These are phyloP conservation scores for Glycine latifolia DNA, from an alignment of 306 rosid genomes.

Conservation along the genomic window DNA sequence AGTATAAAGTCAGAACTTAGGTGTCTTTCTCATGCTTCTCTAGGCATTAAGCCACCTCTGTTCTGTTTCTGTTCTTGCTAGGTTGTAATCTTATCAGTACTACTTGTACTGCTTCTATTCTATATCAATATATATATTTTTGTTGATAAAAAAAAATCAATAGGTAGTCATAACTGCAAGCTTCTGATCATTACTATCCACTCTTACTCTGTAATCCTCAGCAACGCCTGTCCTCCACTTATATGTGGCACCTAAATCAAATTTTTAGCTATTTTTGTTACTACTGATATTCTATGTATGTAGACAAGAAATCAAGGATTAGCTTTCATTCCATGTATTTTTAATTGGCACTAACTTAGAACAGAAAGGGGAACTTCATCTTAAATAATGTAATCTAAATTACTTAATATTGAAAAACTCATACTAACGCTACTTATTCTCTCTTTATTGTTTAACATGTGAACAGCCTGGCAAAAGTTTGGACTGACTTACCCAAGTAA, in stretches of 20 bases:
- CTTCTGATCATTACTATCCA: neutral
- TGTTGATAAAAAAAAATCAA: no score
- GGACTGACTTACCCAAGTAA: conserved; percentile 83
- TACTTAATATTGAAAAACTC: conserved; percentile 19
- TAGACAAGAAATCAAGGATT: conserved; percentile 8
- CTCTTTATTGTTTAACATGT: conserved; percentile 29
- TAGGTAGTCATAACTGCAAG: neutral
- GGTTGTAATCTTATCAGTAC: no score
- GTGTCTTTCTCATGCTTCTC: no score
- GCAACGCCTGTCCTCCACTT: neutral
- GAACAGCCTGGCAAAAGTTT: conserved; percentile 17
- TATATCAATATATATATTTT: no score
- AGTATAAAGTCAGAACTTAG: no score
- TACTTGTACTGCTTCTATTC: no score
- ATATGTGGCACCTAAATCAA: conserved; percentile 12
- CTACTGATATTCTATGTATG: neutral
- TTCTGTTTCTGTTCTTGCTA: no score
- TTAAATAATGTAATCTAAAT: conserved; percentile 18
- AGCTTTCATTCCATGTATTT: conserved; percentile 10
- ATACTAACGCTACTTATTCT: neutral
- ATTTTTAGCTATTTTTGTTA: neutral
- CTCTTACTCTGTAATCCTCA: neutral
- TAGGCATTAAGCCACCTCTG: no score
- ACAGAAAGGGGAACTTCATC: conserved; percentile 8
- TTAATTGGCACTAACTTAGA: neutral